Conservation (phyloP, 2,329 filamentous ascomycete genomes). For the Fusarium gaditjirri region DNA sequence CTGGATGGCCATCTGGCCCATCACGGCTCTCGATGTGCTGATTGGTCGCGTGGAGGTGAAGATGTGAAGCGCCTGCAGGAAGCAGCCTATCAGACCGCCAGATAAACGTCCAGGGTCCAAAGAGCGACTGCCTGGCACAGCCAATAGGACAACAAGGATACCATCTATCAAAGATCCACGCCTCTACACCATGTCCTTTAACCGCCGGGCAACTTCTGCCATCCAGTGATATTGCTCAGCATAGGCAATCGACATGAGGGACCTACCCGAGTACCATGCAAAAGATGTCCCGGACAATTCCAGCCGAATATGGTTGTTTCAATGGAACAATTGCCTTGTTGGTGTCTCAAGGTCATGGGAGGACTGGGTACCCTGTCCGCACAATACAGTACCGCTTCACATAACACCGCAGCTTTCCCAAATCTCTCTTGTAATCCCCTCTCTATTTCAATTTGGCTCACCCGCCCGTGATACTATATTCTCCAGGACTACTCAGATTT, state of each 20-base stretch:
- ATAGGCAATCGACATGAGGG: conserved; percentile 17
- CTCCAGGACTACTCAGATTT: not conserved
- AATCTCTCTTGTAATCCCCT: conserved; percentile 22
- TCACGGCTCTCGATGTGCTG: conserved; percentile 47
- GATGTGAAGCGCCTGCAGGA: conserved; percentile 36
- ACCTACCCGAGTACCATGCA: conserved; percentile 31
- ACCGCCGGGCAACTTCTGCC: conserved; percentile 23
- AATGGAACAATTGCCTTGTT: conserved; percentile 14
- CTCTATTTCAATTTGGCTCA: conserved; percentile 4
- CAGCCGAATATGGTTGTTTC: conserved; percentile 11
- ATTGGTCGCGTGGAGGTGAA: conserved; percentile 52
- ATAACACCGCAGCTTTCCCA: conserved; percentile 35
- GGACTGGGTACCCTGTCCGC: conserved; percentile 15
- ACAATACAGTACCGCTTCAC: conserved; percentile 20
- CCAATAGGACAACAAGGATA: conserved; percentile 34
- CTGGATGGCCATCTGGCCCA: conserved; percentile 50
- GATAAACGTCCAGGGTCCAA: conserved; percentile 30
- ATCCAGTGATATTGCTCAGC: conserved; percentile 27
- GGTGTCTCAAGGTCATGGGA: conserved; percentile 15
- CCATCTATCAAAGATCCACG: conserved; percentile 37
- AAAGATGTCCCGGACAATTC: conserved; percentile 19
- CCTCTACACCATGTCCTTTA: conserved; percentile 36
- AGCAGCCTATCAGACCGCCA: conserved; percentile 41
- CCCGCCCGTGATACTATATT: not conserved
- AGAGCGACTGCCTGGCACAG: conserved; percentile 19